A percentile compares a stretch with the other conserved stretches of the same genome.
These are phyloP conservation scores for Kodamaea alishanica DNA, from an alignment of 1,139 yeast genomes.

Conservation along the genomic window DNA sequence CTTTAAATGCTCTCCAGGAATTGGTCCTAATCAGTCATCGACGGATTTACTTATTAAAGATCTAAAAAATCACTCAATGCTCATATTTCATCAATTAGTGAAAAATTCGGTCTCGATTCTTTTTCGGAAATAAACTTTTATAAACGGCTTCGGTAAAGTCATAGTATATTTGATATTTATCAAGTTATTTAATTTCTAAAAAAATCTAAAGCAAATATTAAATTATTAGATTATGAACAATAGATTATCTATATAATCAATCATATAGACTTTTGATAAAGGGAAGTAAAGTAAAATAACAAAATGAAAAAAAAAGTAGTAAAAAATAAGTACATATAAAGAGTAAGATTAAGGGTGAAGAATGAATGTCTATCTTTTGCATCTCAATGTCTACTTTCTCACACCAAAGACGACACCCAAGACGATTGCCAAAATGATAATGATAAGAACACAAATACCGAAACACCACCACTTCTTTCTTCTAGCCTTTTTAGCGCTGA, in stretches of 20 bases:
- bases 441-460: conserved; percentile 56
- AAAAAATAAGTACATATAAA: background rate
- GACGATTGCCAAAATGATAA: conserved; percentile 66
- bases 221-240: too few species aligned
- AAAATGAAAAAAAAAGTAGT: conserved; percentile 3
- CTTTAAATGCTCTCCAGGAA: too few species aligned
- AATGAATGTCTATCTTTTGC: conserved; percentile 6
- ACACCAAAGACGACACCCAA: conserved; percentile 48
- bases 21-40: too few species aligned
- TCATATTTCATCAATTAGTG: too few species aligned
- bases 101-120: too few species aligned
- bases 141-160: conserved; percentile 1
- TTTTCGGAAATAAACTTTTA: too few species aligned
- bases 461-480: conserved; percentile 89
- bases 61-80: too few species aligned
- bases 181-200: too few species aligned
- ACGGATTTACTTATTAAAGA: too few species aligned
- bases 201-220: too few species aligned
- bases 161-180: too few species aligned
- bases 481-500: conserved; percentile 85
- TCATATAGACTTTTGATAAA: conserved; percentile 4
- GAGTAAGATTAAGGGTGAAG: background rate
- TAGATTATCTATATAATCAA: background rate
- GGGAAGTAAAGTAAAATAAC: conserved; percentile 6
- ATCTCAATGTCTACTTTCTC: conserved; percentile 11